phyloP scores from a whole-genome alignment of 1,284 basidiomycete species.

The Melampsora americana region DNA sequence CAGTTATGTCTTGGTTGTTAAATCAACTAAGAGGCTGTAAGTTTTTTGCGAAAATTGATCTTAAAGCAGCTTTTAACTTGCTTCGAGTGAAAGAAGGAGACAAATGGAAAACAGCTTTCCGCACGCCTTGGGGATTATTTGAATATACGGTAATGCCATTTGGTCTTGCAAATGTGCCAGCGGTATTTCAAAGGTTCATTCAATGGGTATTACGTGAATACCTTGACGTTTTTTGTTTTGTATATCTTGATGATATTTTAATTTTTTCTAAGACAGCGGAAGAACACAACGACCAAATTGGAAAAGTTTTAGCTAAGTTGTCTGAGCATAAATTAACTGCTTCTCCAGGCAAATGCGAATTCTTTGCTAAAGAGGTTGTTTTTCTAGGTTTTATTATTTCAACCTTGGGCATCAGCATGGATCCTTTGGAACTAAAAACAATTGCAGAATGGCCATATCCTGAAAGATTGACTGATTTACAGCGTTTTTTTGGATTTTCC shows the following conservation, averaged over 20 bases:
- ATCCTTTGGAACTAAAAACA: not conserved
- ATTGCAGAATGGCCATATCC: not conserved
- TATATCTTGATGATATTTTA: slow-evolving; percentile 39
- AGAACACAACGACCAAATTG: not conserved
- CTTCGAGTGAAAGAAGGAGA: no score
- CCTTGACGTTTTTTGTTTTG: slow-evolving; percentile 17
- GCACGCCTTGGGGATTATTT: not conserved
- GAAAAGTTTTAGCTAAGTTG: no score
- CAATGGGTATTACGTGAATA: slow-evolving; percentile 49
- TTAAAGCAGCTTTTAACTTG: slow-evolving; percentile 55
- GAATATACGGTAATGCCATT: slow-evolving; percentile 53
- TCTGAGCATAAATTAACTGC: not conserved
- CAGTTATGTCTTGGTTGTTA: no score
- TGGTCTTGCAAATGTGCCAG: no score
- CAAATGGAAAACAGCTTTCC: not conserved
- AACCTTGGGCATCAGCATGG: not conserved
- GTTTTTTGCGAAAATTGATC: slow-evolving; percentile 50
- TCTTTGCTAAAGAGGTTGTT: slow-evolving; percentile 3
- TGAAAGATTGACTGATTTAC: not conserved
- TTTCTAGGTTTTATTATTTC: slow-evolving; percentile 2
- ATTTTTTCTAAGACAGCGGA: slow-evolving; percentile 9
- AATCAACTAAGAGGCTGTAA: slow-evolving; percentile 1
- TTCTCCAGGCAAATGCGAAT: slow-evolving; percentile 13
- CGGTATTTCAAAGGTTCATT: no score
- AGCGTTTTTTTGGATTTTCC: not conserved